Conservation (phyloP, 345 rosid genomes). For the Citrus mangshanensis region DNA sequence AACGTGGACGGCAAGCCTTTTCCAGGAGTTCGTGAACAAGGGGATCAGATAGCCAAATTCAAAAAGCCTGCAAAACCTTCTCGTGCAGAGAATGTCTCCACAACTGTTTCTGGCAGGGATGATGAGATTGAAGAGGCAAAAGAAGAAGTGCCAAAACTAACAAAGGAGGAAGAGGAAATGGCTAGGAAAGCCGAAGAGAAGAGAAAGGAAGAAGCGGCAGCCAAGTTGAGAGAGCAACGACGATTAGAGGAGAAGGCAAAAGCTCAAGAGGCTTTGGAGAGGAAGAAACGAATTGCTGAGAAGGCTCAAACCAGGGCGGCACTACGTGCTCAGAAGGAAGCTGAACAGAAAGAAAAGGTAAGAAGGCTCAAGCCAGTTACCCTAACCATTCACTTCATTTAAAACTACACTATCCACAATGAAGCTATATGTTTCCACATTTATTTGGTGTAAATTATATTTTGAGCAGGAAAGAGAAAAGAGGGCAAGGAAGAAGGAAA, state of each 20-base stretch:
- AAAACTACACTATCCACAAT: not conserved
- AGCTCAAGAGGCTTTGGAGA: conserved; percentile 76
- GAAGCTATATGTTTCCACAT: not conserved
- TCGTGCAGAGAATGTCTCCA: conserved; percentile 22
- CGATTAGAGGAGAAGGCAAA: conserved; percentile 73
- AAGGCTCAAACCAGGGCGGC: conserved; percentile 76
- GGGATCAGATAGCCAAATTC: conserved; percentile 37
- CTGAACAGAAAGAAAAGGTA: conserved; percentile 79
- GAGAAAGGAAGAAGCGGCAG: conserved; percentile 67
- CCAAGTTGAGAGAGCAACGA: conserved; percentile 53
- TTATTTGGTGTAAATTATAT: not conserved
- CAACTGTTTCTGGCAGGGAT: conserved; percentile 35
- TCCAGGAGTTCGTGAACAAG: conserved; percentile 36
- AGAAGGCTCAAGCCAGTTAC: conserved; percentile 10
- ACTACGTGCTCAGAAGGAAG: conserved; percentile 65
- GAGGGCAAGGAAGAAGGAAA: conserved; percentile 75
- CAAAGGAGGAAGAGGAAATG: conserved; percentile 75
- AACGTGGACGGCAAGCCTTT: conserved; percentile 29
- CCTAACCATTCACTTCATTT: not conserved
- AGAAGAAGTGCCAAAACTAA: conserved; percentile 49
- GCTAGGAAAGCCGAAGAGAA: conserved; percentile 70
- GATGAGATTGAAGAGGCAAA: conserved; percentile 42
- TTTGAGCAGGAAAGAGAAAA: conserved; percentile 72
- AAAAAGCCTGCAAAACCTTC: conserved; percentile 39
- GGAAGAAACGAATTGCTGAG: conserved; percentile 68